Percentiles rank a stretch among this genome's conserved stretches.
Evolutionary conservation across 768 basidiomycete genomes (phyloP).

Genomic region (Butyriboletus loyo): DNA sequence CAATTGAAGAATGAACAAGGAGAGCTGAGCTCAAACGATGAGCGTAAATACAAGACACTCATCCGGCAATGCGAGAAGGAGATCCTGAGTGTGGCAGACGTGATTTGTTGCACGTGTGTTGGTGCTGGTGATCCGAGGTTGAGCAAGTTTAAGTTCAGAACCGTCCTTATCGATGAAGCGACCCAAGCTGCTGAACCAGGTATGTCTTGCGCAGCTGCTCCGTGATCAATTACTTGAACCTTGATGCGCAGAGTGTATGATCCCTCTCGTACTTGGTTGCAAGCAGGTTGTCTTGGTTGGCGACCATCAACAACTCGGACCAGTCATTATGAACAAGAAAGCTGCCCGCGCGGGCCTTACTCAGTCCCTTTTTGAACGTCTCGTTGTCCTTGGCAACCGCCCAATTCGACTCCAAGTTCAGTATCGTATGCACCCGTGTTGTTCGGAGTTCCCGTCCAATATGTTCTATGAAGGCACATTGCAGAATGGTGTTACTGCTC

Average conservation of each 20-base stretch:
- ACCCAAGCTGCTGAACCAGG: constrained; percentile 98
- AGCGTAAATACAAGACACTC: constrained; percentile 95
- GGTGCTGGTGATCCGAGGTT: constrained; percentile 96
- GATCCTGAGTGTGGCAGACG: constrained; percentile 91
- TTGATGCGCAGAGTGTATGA: constrained; percentile 85
- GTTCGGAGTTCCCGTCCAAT: constrained; percentile 98
- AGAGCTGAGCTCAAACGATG: constrained; percentile 93
- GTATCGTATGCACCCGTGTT: constrained; percentile 99
- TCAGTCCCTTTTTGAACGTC: constrained; percentile 96
- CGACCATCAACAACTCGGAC: constrained; percentile 94
- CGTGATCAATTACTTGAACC: constrained; percentile 6
- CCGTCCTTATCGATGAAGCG: constrained; percentile 97
- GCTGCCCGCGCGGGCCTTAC: constrained; percentile 98
- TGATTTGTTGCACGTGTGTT: constrained; percentile 98
- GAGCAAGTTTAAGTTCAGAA: constrained; percentile 97
- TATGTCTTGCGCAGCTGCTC: constrained; percentile 30
- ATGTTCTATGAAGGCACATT: constrained; percentile 99
- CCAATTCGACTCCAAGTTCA: constrained; percentile 99
- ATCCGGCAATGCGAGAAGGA: constrained; percentile 97
- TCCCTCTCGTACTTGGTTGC: constrained; percentile 95
- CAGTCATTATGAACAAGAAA: constrained; percentile 99
- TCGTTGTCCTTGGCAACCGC: constrained; percentile 91
- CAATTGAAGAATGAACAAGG: constrained; percentile 98
- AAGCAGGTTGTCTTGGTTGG: constrained; percentile 98
- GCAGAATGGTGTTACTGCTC: constrained; percentile 98